Evolutionary conservation across 2,329 filamentous ascomycete genomes (phyloP).

Genomic region (Aspergillus tubingensis): DNA sequence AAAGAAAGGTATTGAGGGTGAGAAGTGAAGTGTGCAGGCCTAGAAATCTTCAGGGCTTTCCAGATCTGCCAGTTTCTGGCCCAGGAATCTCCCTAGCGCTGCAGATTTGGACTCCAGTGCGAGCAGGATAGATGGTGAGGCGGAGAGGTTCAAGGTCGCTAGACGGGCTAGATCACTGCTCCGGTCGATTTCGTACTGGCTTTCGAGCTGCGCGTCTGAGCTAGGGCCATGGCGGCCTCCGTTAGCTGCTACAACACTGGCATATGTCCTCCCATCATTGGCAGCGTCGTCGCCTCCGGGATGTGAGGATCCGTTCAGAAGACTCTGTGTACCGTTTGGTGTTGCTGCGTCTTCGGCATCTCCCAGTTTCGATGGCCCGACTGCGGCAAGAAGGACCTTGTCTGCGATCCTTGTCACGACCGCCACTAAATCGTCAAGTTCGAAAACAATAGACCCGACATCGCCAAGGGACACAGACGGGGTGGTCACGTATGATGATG

Average conservation of each 20-base stretch:
- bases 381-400: constrained; percentile 45
- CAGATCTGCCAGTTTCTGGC: constrained; percentile 43
- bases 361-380: constrained; percentile 39
- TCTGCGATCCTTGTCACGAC: constrained; percentile 46
- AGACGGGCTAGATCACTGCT: constrained; percentile 42
- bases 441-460: constrained; percentile 48
- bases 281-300: background rate
- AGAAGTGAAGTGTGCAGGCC: background rate
- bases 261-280: constrained; percentile 2
- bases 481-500: constrained; percentile 46
- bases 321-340: constrained; percentile 5
- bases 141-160: constrained; percentile 41
- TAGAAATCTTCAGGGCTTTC: constrained; percentile 47
- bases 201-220: constrained; percentile 32
- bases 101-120: constrained; percentile 47
- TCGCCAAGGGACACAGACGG: constrained; percentile 45
- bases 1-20: background rate
- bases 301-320: background rate
- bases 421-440: constrained; percentile 43
- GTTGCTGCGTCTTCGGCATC: constrained; percentile 14
- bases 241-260: constrained; percentile 2
- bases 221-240: constrained; percentile 10
- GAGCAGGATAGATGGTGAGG: constrained; percentile 41
- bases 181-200: constrained; percentile 45
- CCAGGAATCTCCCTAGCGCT: constrained; percentile 42